Evolutionary conservation across 129 eudicot genomes (phyloP).

Genomic region (Sambucus nigra): DNA sequence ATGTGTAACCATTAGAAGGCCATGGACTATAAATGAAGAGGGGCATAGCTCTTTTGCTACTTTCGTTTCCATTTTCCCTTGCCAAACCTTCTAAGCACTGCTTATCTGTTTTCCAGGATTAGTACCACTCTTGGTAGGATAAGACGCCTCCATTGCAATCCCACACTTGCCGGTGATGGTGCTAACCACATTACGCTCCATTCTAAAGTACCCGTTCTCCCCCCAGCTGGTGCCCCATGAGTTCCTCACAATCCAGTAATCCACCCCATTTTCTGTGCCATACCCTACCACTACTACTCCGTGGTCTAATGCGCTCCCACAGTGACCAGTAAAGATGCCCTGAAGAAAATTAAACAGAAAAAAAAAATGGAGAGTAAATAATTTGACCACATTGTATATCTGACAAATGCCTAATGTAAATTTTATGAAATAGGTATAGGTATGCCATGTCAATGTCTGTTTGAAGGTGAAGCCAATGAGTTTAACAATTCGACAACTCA

Average conservation of each 20-base stretch:
- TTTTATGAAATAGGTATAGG: background rate
- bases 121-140: constrained; percentile 47
- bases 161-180: constrained; percentile 65
- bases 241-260: constrained; percentile 84
- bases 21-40: background rate
- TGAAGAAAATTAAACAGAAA: constrained; percentile 12
- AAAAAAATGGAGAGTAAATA: background rate
- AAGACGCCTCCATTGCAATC: constrained; percentile 67
- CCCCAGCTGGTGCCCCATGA: constrained; percentile 94
- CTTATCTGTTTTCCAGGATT: constrained; percentile 26
- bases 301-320: constrained; percentile 74
- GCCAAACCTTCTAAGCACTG: constrained; percentile 15
- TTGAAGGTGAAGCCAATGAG: background rate
- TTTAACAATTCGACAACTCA: no score
- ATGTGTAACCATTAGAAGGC: background rate
- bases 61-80: background rate
- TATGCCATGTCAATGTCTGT: background rate
- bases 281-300: constrained; percentile 94
- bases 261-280: constrained; percentile 61
- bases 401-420: no score
- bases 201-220: constrained; percentile 61
- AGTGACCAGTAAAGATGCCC: constrained; percentile 67
- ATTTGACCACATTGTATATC: no score
- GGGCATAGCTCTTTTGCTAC: constrained; percentile 1
- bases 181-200: constrained; percentile 46